A percentile compares a stretch with the other conserved stretches of the same genome.
These are phyloP conservation scores for Iberis amara DNA, from an alignment of 441 rosid genomes.

Conservation along the genomic window DNA sequence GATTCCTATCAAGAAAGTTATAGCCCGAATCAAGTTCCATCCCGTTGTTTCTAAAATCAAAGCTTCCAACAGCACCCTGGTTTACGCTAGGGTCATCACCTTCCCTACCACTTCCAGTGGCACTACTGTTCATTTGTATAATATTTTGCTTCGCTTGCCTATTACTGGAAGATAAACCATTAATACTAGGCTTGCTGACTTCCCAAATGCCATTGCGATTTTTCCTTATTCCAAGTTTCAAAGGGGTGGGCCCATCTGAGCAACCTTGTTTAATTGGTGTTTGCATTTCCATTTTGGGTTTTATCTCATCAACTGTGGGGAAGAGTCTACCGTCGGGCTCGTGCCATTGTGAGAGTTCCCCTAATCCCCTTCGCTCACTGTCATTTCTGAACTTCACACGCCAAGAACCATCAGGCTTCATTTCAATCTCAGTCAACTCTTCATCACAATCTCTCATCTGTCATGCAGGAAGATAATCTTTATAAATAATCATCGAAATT, in stretches of 20 bases:
- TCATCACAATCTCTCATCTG: slow-evolving; percentile 81
- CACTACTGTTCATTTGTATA: slow-evolving; percentile 88
- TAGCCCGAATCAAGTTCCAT: slow-evolving; percentile 59
- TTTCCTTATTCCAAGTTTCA: slow-evolving; percentile 85
- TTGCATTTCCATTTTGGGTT: slow-evolving; percentile 45
- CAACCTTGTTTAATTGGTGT: slow-evolving; percentile 51
- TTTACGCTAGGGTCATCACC: slow-evolving; percentile 94
- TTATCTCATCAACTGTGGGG: slow-evolving; percentile 36
- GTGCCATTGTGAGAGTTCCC: slow-evolving; percentile 79
- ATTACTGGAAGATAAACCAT: slow-evolving; percentile 58
- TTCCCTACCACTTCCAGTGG: slow-evolving; percentile 79
- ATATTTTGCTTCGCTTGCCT: slow-evolving; percentile 47
- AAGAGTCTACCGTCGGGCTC: slow-evolving; percentile 55
- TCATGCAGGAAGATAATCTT: slow-evolving; percentile 12
- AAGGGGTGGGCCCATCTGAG: slow-evolving; percentile 59
- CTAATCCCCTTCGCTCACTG: slow-evolving; percentile 65
- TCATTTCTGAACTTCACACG: slow-evolving; percentile 74
- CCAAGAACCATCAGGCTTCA: slow-evolving; percentile 96
- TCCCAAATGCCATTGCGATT: slow-evolving; percentile 78
- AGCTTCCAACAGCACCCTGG: slow-evolving; percentile 68
- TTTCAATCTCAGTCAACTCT: slow-evolving; percentile 77
- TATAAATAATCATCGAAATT: not conserved
- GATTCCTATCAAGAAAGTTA: slow-evolving; percentile 44
- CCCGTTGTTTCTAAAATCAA: slow-evolving; percentile 55
- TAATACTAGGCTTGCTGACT: slow-evolving; percentile 63